Base-by-base conservation (phyloP, 1,139 yeast species). In the Oligophagozyma castellii region DNA sequence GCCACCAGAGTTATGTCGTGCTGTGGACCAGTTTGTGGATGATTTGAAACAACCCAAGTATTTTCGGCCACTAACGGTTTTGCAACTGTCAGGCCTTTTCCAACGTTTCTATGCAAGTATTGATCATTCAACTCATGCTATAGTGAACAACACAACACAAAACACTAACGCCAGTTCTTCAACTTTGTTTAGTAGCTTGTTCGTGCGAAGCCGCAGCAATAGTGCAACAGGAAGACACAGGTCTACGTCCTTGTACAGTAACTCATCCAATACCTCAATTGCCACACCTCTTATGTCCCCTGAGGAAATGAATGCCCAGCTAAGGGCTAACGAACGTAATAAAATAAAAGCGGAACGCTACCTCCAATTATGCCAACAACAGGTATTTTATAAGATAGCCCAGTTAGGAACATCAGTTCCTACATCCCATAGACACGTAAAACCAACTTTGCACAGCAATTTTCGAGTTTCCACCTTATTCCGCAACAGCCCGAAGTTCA, bases 31-130 rank as follows among this genome's bases (percentile, higher is more conserved):
- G 8, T 72, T 72, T 40, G 49, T 69, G 13, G 52, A 52, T 26
- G 70, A 66, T 29, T 51, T 72, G 22, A 67, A 65, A 38, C 70
- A 66, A 37, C 79, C 79, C 2, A 62, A 63, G 37, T 71, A 70
- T 39, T 51, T 59, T 19, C 59, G 61, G 27, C 78, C 79, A 0
- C 48, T 72, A 31, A 61, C 65, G 3, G 63, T 69, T 10, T 55
- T 59, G 24, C 74, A 71, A 36, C 55, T 73, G 21, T 58, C 74
- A 1, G 54, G 57, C 14, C 44, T 72, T 20, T 73, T 70, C 38
- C 77, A 70, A 39, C 57, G 56, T 18, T 72, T 73, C 39, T 73
- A 71, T 40, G 26, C 30, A 2, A 38, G 40, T 19, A 49, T 51
- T 34, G 55, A 51, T 30, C 45, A 41, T 26, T 34, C 48, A 3